Evolutionary conservation across 2,329 filamentous ascomycete species (phyloP), one percentile per base, ranked within the genome.

Genomic region (Colletotrichum eremochloae): DNA sequence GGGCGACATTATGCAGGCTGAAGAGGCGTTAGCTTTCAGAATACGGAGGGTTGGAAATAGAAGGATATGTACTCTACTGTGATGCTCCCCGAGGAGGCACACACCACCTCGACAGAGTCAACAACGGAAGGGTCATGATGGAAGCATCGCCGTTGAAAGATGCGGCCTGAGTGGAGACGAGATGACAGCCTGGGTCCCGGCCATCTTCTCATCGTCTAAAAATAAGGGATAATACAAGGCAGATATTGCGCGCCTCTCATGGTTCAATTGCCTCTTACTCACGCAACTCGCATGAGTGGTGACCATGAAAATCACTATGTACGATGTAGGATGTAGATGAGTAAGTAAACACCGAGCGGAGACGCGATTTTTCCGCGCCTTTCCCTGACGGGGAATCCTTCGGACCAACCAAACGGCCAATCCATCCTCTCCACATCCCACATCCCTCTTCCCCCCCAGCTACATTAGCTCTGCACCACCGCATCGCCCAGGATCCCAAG

Each of bases 1-100:
- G 77, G 15, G 73, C 67, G 33, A 86, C 69, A 73, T 90, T 87
- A 76, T 88, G 82, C 58, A 90, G 81, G 75, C 88, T 89, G 69
- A 15, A 20, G 8, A 33, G 50, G 12, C 14, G 72, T 80, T 29
- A 80, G 78, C 50, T 20, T 31, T 20, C n/a, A 18, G 53, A 58
- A 11, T 20, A 63, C 40, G 48, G 31, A 18, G 4, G 18, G 46
- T 31, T 15, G 48, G 60, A 29, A 53, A 44, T 46, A 31, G 6
- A 18, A 50, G 24, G 42, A 77, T 86, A 74, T 77, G 9, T n/a
- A 89, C 88, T 88, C 87, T 63, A 90, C 80, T 15, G 80, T 82
- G 52, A 89, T 83, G 74, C 79, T 76, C 31, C 88, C 87, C 2
- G 86, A 83, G 1, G 85, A 88, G 64, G 85, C 86, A 68, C 84